Evolutionary conservation across 495 filamentous ascomycete genomes (phyloP).

Genomic region (Hypoxylon cercidicola): DNA sequence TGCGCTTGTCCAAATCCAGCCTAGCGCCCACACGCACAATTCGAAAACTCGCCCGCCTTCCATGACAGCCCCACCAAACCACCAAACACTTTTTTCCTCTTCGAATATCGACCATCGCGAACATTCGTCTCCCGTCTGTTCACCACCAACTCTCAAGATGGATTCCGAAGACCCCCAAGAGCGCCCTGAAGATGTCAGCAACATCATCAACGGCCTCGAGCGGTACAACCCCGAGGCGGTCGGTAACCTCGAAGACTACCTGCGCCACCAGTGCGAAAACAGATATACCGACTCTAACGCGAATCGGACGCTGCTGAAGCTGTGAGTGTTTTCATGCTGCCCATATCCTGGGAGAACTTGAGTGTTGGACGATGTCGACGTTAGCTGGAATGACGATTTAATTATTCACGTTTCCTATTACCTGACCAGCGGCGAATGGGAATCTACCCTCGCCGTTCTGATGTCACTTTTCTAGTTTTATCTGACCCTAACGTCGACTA

Average conservation of each 20-base stretch:
- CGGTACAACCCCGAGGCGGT: conserved; percentile 99
- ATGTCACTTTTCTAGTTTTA: conserved; percentile 71
- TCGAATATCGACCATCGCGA: conserved; percentile 40
- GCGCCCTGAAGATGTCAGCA: conserved; percentile 88
- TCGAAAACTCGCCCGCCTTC: conserved; percentile 37
- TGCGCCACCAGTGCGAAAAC: conserved; percentile 93
- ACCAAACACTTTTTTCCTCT: conserved; percentile 33
- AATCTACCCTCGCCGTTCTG: conserved; percentile 57
- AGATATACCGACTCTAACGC: conserved; percentile 94
- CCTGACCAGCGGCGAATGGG: conserved; percentile 68
- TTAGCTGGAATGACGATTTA: conserved; percentile 72
- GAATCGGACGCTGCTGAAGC: conserved; percentile 93
- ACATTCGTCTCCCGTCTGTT: conserved; percentile 7
- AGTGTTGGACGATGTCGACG: conserved; percentile 9
- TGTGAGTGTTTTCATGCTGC: conserved; percentile 82
- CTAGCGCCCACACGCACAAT: conserved; percentile 41
- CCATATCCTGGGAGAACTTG: not conserved
- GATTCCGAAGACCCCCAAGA: conserved; percentile 67
- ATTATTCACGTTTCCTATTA: conserved; percentile 98
- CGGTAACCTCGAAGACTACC: conserved; percentile 91
- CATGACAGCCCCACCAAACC: conserved; percentile 38
- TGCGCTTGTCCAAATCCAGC: conserved; percentile 3
- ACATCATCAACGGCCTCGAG: conserved; percentile 93
- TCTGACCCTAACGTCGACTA: conserved; percentile 61
- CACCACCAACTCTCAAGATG: conserved; percentile 53